A percentile compares a stretch with the other conserved stretches of the same genome.
Evolutionary conservation across 352 stramenopile species (phyloP).

Genomic region (Nannochloropsis limnetica): DNA sequence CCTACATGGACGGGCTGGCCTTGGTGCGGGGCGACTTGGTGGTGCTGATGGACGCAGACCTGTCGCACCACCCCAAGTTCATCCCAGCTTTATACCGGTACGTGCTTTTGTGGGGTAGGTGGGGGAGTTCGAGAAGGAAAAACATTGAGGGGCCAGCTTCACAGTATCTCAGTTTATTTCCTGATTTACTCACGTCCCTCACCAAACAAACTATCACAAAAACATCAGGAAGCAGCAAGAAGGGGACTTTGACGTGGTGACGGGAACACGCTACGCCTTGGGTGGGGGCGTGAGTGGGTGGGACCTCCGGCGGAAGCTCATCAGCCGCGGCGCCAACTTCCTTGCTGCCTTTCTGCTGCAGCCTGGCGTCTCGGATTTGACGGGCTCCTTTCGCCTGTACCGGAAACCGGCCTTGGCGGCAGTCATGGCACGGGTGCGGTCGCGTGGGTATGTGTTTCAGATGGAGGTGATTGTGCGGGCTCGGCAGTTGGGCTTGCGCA

Average conservation of each 20-base stretch:
- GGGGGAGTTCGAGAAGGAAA: constrained; percentile 36
- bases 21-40: constrained; percentile 78
- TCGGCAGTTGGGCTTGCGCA: constrained; percentile 74
- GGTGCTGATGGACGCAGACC: constrained; percentile 96
- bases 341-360: constrained; percentile 89
- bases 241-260: constrained; percentile 78
- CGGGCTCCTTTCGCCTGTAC: constrained; percentile 93
- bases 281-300: constrained; percentile 88
- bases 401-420: constrained; percentile 82
- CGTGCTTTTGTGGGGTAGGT: neutral
- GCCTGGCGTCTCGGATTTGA: constrained; percentile 86
- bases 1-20: constrained; percentile 90
- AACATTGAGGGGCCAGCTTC: neutral
- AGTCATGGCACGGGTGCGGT: constrained; percentile 71
- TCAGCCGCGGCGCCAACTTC: constrained; percentile 90
- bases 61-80: constrained; percentile 96
- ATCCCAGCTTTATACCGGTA: constrained; percentile 81
- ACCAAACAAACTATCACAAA: neutral
- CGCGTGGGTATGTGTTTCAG: constrained; percentile 92
- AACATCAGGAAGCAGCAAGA: constrained; percentile 47
- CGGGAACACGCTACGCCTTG: constrained; percentile 80
- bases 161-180: neutral
- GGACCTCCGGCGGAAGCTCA: constrained; percentile 90
- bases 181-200: neutral
- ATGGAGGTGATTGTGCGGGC: constrained; percentile 96